A percentile compares a stretch with the other conserved stretches of the same genome.
Conservation (phyloP, 2,329 filamentous ascomycete species). For the Penicillium aurantiogriseum region DNA sequence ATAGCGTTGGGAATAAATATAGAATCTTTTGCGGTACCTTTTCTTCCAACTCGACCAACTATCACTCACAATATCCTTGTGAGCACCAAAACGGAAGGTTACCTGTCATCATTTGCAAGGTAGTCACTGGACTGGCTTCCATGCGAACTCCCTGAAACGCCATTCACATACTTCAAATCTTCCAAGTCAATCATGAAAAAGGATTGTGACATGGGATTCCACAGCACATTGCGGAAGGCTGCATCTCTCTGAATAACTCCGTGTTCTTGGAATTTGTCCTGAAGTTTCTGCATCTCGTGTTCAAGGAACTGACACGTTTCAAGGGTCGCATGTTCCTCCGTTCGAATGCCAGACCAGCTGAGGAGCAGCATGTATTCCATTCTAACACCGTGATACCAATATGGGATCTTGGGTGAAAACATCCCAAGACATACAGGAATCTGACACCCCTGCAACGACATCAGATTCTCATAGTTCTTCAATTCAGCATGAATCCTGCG, state of each 20-base stretch:
- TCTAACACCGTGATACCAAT: slow-evolving; percentile 28
- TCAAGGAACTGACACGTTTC: background rate
- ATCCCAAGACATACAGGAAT: slow-evolving; percentile 28
- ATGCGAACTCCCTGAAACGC: background rate
- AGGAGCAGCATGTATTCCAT: slow-evolving; percentile 22
- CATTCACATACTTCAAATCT: slow-evolving; percentile 21
- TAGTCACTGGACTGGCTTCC: no score
- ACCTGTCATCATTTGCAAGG: background rate
- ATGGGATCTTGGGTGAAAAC: slow-evolving; percentile 21
- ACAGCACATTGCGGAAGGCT: slow-evolving; percentile 29
- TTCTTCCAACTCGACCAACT: background rate
- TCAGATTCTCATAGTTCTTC: slow-evolving; percentile 25
- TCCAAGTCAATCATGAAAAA: slow-evolving; percentile 30
- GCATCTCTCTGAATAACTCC: slow-evolving; percentile 21
- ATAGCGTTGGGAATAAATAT: background rate
- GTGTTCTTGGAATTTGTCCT: slow-evolving; percentile 14
- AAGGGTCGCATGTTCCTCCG: background rate
- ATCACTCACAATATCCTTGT: background rate
- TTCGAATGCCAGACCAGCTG: slow-evolving; percentile 18
- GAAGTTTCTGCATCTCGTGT: slow-evolving; percentile 11
- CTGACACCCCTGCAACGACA: slow-evolving; percentile 23
- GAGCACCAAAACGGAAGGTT: background rate
- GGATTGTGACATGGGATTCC: slow-evolving; percentile 15
- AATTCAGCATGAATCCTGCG: slow-evolving; percentile 23
- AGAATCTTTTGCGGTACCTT: background rate